phyloP scores from a whole-genome alignment of 2,329 filamentous ascomycete genomes.

The Podosphaera leucotricha region DNA sequence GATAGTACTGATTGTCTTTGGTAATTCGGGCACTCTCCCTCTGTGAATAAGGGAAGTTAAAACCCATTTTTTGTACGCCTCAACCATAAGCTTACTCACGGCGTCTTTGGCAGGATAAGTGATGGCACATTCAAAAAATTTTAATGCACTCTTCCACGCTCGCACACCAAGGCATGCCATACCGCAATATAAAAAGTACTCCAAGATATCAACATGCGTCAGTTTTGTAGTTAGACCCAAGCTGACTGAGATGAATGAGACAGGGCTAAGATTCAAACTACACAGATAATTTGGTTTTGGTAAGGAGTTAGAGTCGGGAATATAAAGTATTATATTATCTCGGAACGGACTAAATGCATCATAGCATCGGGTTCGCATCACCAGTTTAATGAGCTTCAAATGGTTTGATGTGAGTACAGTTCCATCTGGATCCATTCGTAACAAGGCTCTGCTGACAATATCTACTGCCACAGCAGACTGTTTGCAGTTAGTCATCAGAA shows the following conservation, averaged over 20 bases:
- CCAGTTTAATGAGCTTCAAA: slow-evolving; percentile 30
- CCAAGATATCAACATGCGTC: slow-evolving; percentile 29
- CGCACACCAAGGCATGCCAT: slow-evolving; percentile 36
- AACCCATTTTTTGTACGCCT: slow-evolving; percentile 83
- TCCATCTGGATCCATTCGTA: slow-evolving; percentile 41
- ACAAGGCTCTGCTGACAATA: slow-evolving; percentile 24
- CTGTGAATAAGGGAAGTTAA: slow-evolving; percentile 49
- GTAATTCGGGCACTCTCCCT: slow-evolving; percentile 32
- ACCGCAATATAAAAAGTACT: slow-evolving; percentile 43
- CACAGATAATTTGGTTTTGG: slow-evolving; percentile 20
- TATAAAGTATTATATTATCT: slow-evolving; percentile 41
- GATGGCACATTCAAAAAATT: slow-evolving; percentile 39
- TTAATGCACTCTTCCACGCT: slow-evolving; percentile 37
- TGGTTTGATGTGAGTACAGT: slow-evolving; percentile 44
- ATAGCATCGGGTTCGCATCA: slow-evolving; percentile 28
- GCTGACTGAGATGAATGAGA: slow-evolving; percentile 33
- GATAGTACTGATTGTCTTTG: slow-evolving; percentile 28
- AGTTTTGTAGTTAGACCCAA: slow-evolving; percentile 33
- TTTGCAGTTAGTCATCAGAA: background rate
- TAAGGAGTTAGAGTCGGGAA: slow-evolving; percentile 24
- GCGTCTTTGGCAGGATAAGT: slow-evolving; percentile 40
- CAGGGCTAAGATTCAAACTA: slow-evolving; percentile 22
- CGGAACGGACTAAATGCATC: slow-evolving; percentile 34
- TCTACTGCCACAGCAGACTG: slow-evolving; percentile 11
- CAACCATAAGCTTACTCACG: slow-evolving; percentile 56